Base-by-base conservation (phyloP, 2,329 filamentous ascomycete species). In the Xylariales sp. region DNA sequence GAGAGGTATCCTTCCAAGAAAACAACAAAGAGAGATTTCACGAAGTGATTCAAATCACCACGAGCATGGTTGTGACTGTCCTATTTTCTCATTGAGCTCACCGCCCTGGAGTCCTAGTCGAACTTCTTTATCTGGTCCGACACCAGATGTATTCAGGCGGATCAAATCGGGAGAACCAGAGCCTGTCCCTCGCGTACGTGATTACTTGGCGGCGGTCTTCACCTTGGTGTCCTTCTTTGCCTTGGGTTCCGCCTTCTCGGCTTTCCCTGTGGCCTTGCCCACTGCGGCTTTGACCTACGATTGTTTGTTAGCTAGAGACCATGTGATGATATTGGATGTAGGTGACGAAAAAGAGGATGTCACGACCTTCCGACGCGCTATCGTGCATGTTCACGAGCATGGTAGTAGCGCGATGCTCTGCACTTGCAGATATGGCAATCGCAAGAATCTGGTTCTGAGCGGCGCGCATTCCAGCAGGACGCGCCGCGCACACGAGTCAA, bases 261-360 rank as follows among this genome's bases (percentile, higher is more conserved):
- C 49, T 44, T 59, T 59, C 24, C 52, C 44, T 15, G 58, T 50
- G 20, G 44, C 52, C 43, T 58, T 61, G 49, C 54, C 56, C 12
- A 46, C 53, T n/a, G 51, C 50, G 25, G 54, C 50, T 35, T 58
- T 61, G 43, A 53, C 54, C 58, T 61, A 22, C 2, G 9, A 31
- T 19, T 24, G 16, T 16, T 11, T 25, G 38, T 28, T 22, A 43
- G 32, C 9, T 8, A 11, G 22, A n/a, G 11, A 38, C 10, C 4
- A 21, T 40, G 7, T 10, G 6, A 5, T 6, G 36, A n/a, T 27
- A 8, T 8, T 27, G 8, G n/a, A n/a, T 3, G 10, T 18, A 39
- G 24, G 7, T 4, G 36, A 16, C 8, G 36, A 14, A 10, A 29
- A 4, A 29, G 18, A 9, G 25, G 11, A 28, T 10, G 21, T 18